Evolutionary conservation across 345 rosid species (phyloP).

Genomic region (Odontarrhena argentea): DNA sequence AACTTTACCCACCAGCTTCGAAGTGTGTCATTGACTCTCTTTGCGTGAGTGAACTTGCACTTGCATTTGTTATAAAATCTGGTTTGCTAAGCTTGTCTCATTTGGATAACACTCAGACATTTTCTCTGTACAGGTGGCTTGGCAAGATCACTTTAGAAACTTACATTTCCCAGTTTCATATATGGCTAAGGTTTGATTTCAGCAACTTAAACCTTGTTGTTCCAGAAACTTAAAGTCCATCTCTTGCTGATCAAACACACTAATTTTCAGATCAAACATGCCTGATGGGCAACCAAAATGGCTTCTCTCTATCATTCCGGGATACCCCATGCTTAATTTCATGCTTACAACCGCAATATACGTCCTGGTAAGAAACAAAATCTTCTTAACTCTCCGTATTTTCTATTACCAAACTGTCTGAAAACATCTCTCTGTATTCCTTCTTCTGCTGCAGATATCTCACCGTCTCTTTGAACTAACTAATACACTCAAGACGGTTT

Average conservation of each 20-base stretch:
- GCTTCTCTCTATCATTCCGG: slow-evolving; percentile 92
- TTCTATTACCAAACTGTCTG: slow-evolving; percentile 9
- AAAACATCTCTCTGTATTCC: slow-evolving; percentile 22
- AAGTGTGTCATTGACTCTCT: slow-evolving; percentile 70
- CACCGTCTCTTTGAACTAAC: slow-evolving; percentile 81
- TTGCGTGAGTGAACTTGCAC: slow-evolving; percentile 60
- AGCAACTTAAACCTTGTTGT: slow-evolving; percentile 1
- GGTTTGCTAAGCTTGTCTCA: slow-evolving; percentile 27
- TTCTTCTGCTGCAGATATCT: slow-evolving; percentile 61
- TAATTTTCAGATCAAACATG: slow-evolving; percentile 61
- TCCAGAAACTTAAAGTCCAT: neutral
- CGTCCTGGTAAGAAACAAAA: slow-evolving; percentile 57
- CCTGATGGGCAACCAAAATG: slow-evolving; percentile 98
- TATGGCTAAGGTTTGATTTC: slow-evolving; percentile 89
- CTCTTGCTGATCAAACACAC: slow-evolving; percentile 1
- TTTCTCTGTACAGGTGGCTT: slow-evolving; percentile 68
- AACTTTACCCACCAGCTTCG: slow-evolving; percentile 88
- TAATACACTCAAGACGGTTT: slow-evolving; percentile 66
- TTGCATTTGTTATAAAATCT: slow-evolving; percentile 6
- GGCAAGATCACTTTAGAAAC: slow-evolving; percentile 94
- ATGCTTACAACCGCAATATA: slow-evolving; percentile 94
- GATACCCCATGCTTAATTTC: slow-evolving; percentile 87
- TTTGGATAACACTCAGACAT: slow-evolving; percentile 2
- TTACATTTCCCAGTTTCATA: slow-evolving; percentile 93
- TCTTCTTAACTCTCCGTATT: neutral